A percentile compares a stretch with the other conserved stretches of the same genome.
Conservation (phyloP, 768 basidiomycete species). For the Macrolepiota dolichaula region DNA sequence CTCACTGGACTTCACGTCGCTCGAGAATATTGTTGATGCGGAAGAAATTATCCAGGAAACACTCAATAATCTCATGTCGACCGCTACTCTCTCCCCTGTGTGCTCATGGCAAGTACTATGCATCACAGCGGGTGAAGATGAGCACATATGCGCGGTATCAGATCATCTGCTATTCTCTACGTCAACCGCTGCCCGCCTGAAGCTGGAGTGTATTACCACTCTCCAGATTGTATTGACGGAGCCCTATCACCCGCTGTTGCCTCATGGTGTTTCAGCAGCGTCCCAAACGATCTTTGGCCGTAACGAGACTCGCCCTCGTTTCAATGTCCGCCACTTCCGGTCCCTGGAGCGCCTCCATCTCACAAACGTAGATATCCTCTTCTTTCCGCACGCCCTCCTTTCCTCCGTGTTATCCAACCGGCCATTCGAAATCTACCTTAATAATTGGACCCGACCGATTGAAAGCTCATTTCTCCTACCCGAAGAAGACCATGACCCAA, state of each 20-base stretch:
- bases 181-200: background rate
- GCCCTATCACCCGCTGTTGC: background rate
- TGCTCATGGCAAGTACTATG: background rate
- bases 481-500: background rate
- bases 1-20: background rate
- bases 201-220: background rate
- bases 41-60: background rate
- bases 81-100: background rate
- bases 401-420: background rate
- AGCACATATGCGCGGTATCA: background rate
- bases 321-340: background rate
- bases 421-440: background rate
- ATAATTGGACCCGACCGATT: background rate
- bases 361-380: background rate
- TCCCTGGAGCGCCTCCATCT: background rate
- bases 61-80: background rate
- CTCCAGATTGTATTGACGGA: background rate
- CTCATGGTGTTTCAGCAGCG: background rate
- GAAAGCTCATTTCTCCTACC: background rate
- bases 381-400: background rate
- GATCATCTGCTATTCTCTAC: background rate
- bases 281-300: background rate
- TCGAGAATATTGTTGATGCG: background rate
- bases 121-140: background rate
- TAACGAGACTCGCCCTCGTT: background rate